Base-by-base conservation (phyloP, 208 protist genomes). In the Leishmania braziliensis region DNA sequence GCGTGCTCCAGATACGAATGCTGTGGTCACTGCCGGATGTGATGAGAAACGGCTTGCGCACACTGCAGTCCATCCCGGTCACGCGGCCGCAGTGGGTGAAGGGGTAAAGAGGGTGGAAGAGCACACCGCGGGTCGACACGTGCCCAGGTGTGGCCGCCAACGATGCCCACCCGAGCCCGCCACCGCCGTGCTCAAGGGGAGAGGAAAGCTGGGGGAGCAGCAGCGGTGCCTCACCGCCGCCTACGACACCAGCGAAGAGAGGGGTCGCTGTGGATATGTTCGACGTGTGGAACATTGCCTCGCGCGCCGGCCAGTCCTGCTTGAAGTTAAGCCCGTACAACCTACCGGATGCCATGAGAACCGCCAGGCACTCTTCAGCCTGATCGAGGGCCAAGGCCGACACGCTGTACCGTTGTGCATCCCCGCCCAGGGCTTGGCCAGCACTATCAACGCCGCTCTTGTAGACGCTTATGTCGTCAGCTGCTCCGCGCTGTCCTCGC, bases 1-100 rank as follows among this genome's bases (percentile, higher is more conserved):
- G 68, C 73, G 98, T 99, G 86, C 99, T 99, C 97, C 98, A 99
- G 36, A 99, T 83, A 58, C 98, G 93, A 18, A 99, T 91, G 86
- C 93, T 97, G 84, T 94, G 88, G 84, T 99, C 98, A 43, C 81
- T 88, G 75, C 94, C 90, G 77, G 91, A 95, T 20, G 98, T 99
- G 48, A 97, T 95, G 54, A 99, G 89, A 26, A 99, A 90, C 14
- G 98, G 98, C 82, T 99, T 99, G 72, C 98, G 91, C 76, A 99
- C 88, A 81, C 95, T 98, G 81, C 94, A 97, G 79, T 92, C 95
- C 79, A 99, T 88, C 69, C 98, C 98, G 70, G 94, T 94, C 54
- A 99, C 96, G 53, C 86, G 74, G 16, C 90, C 92, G 0, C 88
- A 84, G 87, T 99, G 97, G 65, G 96, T 97, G 39, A 91, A 81